Evolutionary conservation across 2,329 filamentous ascomycete species (phyloP), one percentile per base, ranked within the genome.

Genomic region (Aspergillus tubingensis): DNA sequence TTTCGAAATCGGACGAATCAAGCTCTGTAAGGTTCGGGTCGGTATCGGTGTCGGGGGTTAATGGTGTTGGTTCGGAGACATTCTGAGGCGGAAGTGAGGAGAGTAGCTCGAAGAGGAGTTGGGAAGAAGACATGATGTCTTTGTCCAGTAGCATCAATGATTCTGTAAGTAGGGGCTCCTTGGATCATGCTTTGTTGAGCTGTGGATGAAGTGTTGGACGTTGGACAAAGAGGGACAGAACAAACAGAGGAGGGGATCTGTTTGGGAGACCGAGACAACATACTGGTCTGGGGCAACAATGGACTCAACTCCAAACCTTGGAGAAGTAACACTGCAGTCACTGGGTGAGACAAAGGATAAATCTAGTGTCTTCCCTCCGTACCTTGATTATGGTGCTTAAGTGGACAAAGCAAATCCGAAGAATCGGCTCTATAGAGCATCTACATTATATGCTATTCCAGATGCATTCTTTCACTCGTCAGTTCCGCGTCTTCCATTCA

Each of bases 401-500:
- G 11, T 6, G 11, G 32, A 36, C 32, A 36, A 36, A 36, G 30
- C 17, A 36, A 36, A 36, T 36, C 11, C 5, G 10, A 27, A 27
- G 25, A 27, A 27, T 27, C 25, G 25, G 10, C 11, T 30, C 27
- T 11, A 36, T 2, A 32, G 21, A 25, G 41, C 19, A 13, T 25
- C 23, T 25, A 49, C n/a, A 30, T 32, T 30, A 17, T 30, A 32
- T 11, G 27, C 27, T 50, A 50, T 30, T 32, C 25, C 21, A n/a
- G 15, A 27, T 32, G 25, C 47, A 32, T 19, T 50, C 47, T 17
- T 50, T 27, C 47, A 11, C 25, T 50, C 47, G n/a, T 50, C 25
- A 21, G 25, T 30, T 50, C 47, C 25, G 47, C 47, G 25, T 50
- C 47, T 50, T 50, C 47, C 47, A 50, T 50, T 50, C 50, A 62